Base-by-base conservation (phyloP, 2,329 filamentous ascomycete species). In the Botrytis squamosa region DNA sequence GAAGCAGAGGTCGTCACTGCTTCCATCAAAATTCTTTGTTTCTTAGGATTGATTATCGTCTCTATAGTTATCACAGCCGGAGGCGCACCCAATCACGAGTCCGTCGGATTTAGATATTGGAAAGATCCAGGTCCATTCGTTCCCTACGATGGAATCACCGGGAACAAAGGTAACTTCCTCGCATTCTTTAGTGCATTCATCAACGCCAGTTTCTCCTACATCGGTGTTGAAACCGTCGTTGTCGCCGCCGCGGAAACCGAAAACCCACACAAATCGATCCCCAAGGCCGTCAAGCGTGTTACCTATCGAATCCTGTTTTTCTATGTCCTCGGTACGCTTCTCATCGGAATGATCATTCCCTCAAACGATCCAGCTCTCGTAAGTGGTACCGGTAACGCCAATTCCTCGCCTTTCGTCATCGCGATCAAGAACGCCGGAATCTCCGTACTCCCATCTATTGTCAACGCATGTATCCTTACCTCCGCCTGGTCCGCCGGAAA, bases 1-100 rank as follows among this genome's bases (percentile, higher is more conserved):
- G 94, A 97, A 82, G 93, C 93, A 62, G 94, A 97, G 80, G 97
- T 97, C 77, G 84, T 94, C 71, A 95, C 97, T 80, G 92, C 93
- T 46, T 90, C 94, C 72, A 86, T 98, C 84, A 98, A 98, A 81
- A 89, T 97, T 72, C 85, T 83, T 16, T 87, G 89, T 33, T 88
- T 89, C 75, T 82, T 87, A 9, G 90, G 89, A 7, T 91, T 92
- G 80, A 91, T 92, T 80, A 85, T 92, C 76, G 82, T 91, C 44
- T 88, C 87, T 64, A 81, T 91, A 42, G 84, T 91, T 73, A 88
- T 91, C 77, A 87, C 90, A 76, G 85, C 90, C 2, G 90, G 90
- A 52, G 90, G 90, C 67, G 85, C 89, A 1, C 87, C 89, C 0
- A 88, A 88, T 33, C 86, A 86, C 0, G 84, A 88, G 25, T 83